These are phyloP conservation scores for Lichtheimia corymbifera DNA, from an alignment of 371 early-diverging fungal genomes.

Conservation along the genomic window DNA sequence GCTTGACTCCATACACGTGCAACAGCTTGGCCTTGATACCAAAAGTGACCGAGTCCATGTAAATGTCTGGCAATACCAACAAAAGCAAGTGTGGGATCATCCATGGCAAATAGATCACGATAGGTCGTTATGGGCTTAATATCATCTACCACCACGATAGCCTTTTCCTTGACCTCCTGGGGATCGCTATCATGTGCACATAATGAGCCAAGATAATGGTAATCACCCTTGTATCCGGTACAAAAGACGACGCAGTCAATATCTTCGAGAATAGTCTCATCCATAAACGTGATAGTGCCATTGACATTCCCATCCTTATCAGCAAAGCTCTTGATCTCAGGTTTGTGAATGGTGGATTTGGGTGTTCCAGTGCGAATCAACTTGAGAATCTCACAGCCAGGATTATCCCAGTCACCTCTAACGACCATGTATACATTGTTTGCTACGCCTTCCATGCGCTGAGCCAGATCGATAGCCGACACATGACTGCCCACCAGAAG, in stretches of 20 bases:
- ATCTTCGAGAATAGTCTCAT: conserved; percentile 50
- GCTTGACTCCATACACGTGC: conserved; percentile 42
- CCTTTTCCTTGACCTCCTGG: neutral
- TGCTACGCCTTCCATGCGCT: conserved; percentile 28
- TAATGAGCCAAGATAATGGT: conserved; percentile 50
- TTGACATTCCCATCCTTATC: conserved; percentile 26
- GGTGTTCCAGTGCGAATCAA: conserved; percentile 25
- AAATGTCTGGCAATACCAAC: conserved; percentile 27
- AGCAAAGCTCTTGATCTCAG: conserved; percentile 23
- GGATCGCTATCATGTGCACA: conserved; percentile 2
- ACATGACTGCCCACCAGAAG: conserved; percentile 37
- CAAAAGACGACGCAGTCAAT: conserved; percentile 66
- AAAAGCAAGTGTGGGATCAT: conserved; percentile 42
- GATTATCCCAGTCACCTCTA: conserved; percentile 17
- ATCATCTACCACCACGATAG: conserved; percentile 14
- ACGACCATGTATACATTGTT: conserved; percentile 31
- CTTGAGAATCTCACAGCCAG: conserved; percentile 18
- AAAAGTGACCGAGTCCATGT: conserved; percentile 22
- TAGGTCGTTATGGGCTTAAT: conserved; percentile 27
- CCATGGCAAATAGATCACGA: conserved; percentile 32
- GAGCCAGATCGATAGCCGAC: conserved; percentile 39
- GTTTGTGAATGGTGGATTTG: conserved; percentile 16
- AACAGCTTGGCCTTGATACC: conserved; percentile 35
- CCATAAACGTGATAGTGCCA: conserved; percentile 51
- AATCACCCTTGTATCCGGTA: conserved; percentile 62